Percentiles rank a stretch among this genome's conserved stretches.
Conservation (phyloP, 768 basidiomycete genomes). For the Crassisporium funariophilum region DNA sequence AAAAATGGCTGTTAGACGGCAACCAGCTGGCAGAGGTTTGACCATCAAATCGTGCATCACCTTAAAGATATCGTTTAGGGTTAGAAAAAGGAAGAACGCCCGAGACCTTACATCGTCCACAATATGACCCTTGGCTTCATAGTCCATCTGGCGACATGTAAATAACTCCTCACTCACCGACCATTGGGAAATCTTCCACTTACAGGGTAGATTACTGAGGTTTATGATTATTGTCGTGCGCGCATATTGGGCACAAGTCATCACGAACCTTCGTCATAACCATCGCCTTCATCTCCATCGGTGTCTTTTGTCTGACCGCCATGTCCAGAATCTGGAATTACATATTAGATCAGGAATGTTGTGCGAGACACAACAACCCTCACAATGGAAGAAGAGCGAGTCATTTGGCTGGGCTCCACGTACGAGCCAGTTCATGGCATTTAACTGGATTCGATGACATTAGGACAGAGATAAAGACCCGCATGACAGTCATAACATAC, state of each 20-base stretch:
- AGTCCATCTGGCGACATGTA: constrained; percentile 41
- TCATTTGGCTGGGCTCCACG: constrained; percentile 77
- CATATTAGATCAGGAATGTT: neutral
- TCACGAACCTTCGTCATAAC: constrained; percentile 71
- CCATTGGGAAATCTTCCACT: constrained; percentile 36
- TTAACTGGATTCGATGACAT: constrained; percentile 42
- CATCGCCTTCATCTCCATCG: constrained; percentile 85
- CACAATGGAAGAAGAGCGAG: constrained; percentile 90
- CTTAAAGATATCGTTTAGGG: constrained; percentile 39
- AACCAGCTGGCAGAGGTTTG: constrained; percentile 76
- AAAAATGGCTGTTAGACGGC: constrained; percentile 83
- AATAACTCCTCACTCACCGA: neutral
- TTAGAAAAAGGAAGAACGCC: neutral
- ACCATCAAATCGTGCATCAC: constrained; percentile 82
- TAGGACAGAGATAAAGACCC: neutral
- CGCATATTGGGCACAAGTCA: neutral
- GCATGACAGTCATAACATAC: constrained; percentile 35
- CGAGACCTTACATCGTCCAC: constrained; percentile 72
- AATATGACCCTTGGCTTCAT: constrained; percentile 68
- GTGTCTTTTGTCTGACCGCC: constrained; percentile 87
- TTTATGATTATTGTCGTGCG: neutral
- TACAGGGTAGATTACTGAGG: constrained; percentile 83
- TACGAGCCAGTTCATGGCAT: constrained; percentile 94
- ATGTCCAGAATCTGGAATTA: constrained; percentile 78
- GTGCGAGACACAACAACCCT: constrained; percentile 18